phyloP scores from a whole-genome alignment of 208 protist genomes.

The Trypanosoma congolense region DNA sequence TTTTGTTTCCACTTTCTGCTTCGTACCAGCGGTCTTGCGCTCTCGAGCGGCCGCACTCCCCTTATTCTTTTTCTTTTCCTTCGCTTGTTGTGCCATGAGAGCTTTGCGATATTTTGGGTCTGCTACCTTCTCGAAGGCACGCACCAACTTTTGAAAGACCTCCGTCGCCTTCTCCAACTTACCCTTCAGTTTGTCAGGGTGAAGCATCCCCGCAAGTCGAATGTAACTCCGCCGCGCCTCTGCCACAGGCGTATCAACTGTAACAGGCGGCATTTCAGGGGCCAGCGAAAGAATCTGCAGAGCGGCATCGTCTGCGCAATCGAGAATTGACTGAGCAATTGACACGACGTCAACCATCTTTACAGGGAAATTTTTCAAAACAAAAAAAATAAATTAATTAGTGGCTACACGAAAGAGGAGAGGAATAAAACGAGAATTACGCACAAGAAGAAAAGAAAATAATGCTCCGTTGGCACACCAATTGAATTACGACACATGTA shows the following conservation, averaged over 20 bases:
- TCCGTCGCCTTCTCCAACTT: slow-evolving; percentile 66
- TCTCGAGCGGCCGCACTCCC: neutral
- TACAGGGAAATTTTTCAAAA: too few relatives aligned
- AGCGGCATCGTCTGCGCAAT: slow-evolving; percentile 33
- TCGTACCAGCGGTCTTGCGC: slow-evolving; percentile 1
- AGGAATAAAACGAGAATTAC: neutral
- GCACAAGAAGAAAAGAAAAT: neutral
- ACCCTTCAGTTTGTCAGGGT: slow-evolving; percentile 76
- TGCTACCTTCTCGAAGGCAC: slow-evolving; percentile 73
- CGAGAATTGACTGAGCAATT: slow-evolving; percentile 47
- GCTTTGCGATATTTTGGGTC: slow-evolving; percentile 55
- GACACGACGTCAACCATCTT: slow-evolving; percentile 41
- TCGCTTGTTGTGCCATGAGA: slow-evolving; percentile 8
- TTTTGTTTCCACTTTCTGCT: slow-evolving; percentile 2
- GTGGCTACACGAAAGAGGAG: too few relatives aligned
- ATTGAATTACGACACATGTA: too few relatives aligned
- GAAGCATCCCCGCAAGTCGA: slow-evolving; percentile 60
- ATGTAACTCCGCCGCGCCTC: slow-evolving; percentile 83
- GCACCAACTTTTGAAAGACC: slow-evolving; percentile 78
- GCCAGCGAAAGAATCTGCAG: slow-evolving; percentile 66
- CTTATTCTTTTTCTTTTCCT: slow-evolving; percentile 4
- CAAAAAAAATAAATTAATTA: too few relatives aligned
- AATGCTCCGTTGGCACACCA: too few relatives aligned
- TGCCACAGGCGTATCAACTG: slow-evolving; percentile 37
- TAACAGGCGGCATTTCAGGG: slow-evolving; percentile 50